Evolutionary conservation across 441 rosid genomes (phyloP).

Genomic region (Populus trichocarpa): DNA sequence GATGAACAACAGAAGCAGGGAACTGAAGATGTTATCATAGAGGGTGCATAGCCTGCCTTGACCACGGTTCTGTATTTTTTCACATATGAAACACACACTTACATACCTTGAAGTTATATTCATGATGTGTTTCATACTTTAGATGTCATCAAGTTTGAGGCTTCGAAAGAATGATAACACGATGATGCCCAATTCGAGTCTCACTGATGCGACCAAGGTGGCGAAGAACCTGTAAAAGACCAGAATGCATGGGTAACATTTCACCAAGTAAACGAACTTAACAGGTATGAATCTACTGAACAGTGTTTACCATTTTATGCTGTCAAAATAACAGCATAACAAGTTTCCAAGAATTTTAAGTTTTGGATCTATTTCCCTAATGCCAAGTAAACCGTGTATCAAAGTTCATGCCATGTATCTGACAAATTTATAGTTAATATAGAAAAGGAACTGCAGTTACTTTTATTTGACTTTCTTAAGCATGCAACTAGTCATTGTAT

Average conservation of each 20-base stretch:
- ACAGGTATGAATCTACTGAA: background rate
- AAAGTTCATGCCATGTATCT: background rate
- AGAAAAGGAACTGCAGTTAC: too few relatives aligned
- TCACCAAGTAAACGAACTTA: background rate
- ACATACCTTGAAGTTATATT: background rate
- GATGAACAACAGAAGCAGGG: background rate
- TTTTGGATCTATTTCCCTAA: background rate
- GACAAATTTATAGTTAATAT: too few relatives aligned
- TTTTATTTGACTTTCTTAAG: background rate
- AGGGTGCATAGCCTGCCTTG: background rate
- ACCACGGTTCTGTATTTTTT: background rate
- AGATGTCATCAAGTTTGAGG: slow-evolving; percentile 24
- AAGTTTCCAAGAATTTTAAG: background rate
- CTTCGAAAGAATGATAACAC: slow-evolving; percentile 67
- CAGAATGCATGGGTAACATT: background rate
- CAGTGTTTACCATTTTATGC: background rate
- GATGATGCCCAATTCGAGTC: slow-evolving; percentile 70
- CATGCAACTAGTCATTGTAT: background rate
- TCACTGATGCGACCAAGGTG: slow-evolving; percentile 91
- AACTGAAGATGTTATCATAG: background rate
- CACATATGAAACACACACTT: background rate
- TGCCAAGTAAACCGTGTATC: background rate
- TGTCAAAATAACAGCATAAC: background rate
- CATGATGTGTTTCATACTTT: background rate
- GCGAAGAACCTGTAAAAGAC: slow-evolving; percentile 65